These are phyloP conservation scores for Saccharomyces mikatae DNA, from an alignment of 805 yeast genomes.

Conservation along the genomic window DNA sequence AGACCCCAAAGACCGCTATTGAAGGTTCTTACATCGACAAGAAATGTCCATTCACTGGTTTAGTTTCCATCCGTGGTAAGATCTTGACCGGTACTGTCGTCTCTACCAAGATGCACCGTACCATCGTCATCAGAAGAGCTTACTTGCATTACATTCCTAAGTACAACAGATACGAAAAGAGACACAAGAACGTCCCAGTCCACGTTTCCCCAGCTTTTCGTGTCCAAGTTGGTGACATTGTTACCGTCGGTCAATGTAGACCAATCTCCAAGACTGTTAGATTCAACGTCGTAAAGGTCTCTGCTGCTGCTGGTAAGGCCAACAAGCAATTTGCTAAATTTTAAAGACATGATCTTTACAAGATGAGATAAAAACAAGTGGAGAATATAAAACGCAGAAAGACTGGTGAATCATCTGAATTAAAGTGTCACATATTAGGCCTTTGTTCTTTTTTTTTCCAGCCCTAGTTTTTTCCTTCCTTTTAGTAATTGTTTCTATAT, in stretches of 20 bases:
- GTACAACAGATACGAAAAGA: constrained; percentile 99
- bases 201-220: constrained; percentile 99
- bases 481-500: not conserved
- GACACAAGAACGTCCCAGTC: constrained; percentile 99
- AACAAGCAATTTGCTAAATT: constrained; percentile 95
- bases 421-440: not conserved
- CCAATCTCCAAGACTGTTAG: constrained; percentile 99
- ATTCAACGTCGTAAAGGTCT: constrained; percentile 97
- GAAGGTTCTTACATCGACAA: constrained; percentile 98
- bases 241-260: constrained; percentile 99
- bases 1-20: constrained; percentile 98
- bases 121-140: constrained; percentile 98
- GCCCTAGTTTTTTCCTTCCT: not conserved
- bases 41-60: constrained; percentile 99
- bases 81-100: constrained; percentile 99
- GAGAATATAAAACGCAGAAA: not conserved
- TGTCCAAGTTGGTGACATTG: constrained; percentile 97
- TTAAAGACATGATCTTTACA: constrained; percentile 38
- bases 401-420: not conserved
- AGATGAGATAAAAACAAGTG: not conserved
- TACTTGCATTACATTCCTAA: constrained; percentile 99
- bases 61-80: constrained; percentile 97
- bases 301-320: constrained; percentile 77
- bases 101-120: constrained; percentile 99
- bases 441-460: not conserved